Evolutionary conservation across 768 basidiomycete species (phyloP), one percentile per base, ranked within the genome.

Genomic region (Suillus placidus): DNA sequence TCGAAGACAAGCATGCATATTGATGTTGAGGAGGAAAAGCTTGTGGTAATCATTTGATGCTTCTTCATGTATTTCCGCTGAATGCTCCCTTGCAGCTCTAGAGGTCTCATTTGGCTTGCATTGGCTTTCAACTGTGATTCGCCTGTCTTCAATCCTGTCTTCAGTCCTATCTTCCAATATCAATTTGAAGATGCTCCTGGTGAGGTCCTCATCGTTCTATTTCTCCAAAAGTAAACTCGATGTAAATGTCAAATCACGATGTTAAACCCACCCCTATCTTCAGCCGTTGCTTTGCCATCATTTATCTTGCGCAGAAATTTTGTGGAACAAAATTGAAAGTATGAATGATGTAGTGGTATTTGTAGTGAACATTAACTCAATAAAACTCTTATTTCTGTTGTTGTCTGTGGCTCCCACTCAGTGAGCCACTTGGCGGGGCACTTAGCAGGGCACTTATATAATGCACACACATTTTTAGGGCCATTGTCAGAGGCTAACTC

Each of bases 181-280:
- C n/a, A 47, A 47, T 47, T 47, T 47, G n/a, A 47, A 47, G 45
- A 47, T 47, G 45, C 45, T 47, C 45, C 45, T 47, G 45, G 45
- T 0, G 45, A 47, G 45, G 45, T 47, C 45, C 45, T 47, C 45
- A 2, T 47, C n/a, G 3, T 47, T 47, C 45, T 47, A 47, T 47
- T 47, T n/a, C 45, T 47, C 45, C 45, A 47, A 43, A 43, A 43
- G 43, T 43, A 43, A 47, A 10, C 10, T 47, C n/a, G 4, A 47
- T 47, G 1, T 47, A 2, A 47, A n/a, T 2, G 2, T 47, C 45
- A 47, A 47, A 47, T 47, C 45, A 47, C n/a, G 45, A 47, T 47
- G n/a, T 47, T 47, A 12, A 47, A 47, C 45, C 10, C 45, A 47
- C n/a, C 45, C 45, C 45, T 47, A 47, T 47, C n/a, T 47, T 47